Evolutionary conservation across 2,329 filamentous ascomycete species (phyloP).

Genomic region (Apiospora aurea): DNA sequence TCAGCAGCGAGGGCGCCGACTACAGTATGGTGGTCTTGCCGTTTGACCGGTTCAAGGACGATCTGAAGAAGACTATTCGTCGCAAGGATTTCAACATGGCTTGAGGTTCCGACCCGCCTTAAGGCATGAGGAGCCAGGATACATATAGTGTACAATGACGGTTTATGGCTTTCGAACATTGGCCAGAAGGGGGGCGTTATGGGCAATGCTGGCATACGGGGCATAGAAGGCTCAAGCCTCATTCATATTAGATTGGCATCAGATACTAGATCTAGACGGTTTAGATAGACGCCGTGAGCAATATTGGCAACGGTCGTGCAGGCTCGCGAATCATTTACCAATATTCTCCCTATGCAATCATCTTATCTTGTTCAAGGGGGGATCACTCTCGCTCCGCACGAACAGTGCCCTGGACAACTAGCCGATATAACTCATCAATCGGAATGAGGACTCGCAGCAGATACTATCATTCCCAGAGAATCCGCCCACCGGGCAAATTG

Average conservation of each 20-base stretch:
- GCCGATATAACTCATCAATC: not conserved
- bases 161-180: not conserved
- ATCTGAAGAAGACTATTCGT: slow-evolving; percentile 25
- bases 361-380: not conserved
- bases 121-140: too few relatives aligned
- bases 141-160: not conserved
- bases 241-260: not conserved
- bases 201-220: not conserved
- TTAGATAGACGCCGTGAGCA: not conserved
- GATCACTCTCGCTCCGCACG: not conserved
- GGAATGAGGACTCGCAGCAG: not conserved
- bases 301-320: not conserved
- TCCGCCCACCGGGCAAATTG: not conserved
- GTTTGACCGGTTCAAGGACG: slow-evolving; percentile 26
- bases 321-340: not conserved
- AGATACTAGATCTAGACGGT: not conserved
- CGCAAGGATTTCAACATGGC: slow-evolving; percentile 26
- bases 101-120: not conserved
- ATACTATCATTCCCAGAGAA: too few relatives aligned
- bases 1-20: slow-evolving; percentile 23
- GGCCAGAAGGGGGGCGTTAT: not conserved
- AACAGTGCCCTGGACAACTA: too few relatives aligned
- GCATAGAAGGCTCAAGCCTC: not conserved
- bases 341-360: too few relatives aligned
- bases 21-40: slow-evolving; percentile 27